phyloP scores from a whole-genome alignment of 2,329 filamentous ascomycete species.

The Zymoseptoria passerinii region DNA sequence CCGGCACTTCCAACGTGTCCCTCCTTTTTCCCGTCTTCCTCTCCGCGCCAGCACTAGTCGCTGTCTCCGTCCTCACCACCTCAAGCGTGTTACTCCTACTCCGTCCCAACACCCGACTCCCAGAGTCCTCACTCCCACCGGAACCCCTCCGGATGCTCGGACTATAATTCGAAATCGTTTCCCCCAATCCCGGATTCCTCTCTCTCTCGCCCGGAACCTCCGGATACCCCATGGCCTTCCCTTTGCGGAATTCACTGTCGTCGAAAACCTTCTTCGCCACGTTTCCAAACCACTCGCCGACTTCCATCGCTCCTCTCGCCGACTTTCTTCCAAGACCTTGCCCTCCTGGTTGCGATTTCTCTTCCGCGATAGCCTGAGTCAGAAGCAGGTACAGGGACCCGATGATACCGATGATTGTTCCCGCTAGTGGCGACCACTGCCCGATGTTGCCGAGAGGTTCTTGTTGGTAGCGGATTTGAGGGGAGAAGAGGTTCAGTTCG shows the following conservation, averaged over 20 bases:
- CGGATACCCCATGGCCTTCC: constrained; percentile 45
- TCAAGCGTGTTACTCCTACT: not conserved
- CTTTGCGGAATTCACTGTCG: constrained; percentile 41
- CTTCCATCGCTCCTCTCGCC: constrained; percentile 35
- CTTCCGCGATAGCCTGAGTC: constrained; percentile 25
- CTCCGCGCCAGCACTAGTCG: not conserved
- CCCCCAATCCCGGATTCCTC: constrained; percentile 33
- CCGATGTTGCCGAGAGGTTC: constrained; percentile 47
- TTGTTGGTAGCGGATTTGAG: constrained; percentile 49
- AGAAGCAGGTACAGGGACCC: constrained; percentile 52
- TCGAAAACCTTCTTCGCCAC: constrained; percentile 43
- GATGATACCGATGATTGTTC: constrained; percentile 48
- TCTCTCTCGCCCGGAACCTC: constrained; percentile 47
- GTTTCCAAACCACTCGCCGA: constrained; percentile 42
- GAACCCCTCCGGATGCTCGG: constrained; percentile 2
- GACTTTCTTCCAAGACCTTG: constrained; percentile 29
- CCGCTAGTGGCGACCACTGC: constrained; percentile 54
- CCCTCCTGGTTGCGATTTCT: constrained; percentile 7
- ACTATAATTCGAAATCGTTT: constrained; percentile 8
- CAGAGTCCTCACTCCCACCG: constrained; percentile 1
- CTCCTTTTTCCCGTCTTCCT: constrained; percentile 3
- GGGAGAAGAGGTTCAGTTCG: constrained; percentile 56
- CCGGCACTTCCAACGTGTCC: constrained; percentile 7
- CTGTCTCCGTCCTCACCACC: not conserved
- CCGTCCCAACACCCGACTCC: not conserved